Base-by-base conservation (phyloP, 345 rosid species). In the Arabidopsis suecica region DNA sequence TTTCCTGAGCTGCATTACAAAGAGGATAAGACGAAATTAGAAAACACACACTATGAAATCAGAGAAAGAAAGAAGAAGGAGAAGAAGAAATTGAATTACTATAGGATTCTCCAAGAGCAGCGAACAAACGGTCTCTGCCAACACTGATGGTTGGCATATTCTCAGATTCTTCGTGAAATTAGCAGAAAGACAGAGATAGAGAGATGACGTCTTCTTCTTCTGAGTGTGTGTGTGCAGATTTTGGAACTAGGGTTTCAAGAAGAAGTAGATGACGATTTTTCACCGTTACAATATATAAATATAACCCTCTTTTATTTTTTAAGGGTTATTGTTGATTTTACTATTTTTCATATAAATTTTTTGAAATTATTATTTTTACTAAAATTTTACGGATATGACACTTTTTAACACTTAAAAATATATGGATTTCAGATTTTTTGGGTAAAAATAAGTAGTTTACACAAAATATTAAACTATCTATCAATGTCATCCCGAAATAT, bases 101-200 rank as follows among this genome's bases (percentile, higher is more conserved):
- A 89, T 91, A 94, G 28, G 86, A 44, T 72, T 75, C 71, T 54
- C 97, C 96, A 2, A 94, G 77, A 7, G 93, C 89, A 32, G 81
- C 79, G 68, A 86, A 88, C 62, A 91, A 84, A 37, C 88, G 91
- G 74, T 91, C 97, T 68, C 98, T 86, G 37, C 87, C 96, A 20
- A 94, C 84, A 86, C 88, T 90, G 18, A 91, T 83, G 0, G 96
- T 28, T 28, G 32, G 32, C 32, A 28, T 28, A 28, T 28, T 28
- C 32, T 28, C 32, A 4, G 32, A 28, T 28, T 28, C 48, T 28
- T 28, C 48, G 32, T 40, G 11, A 40, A 13, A 16, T 34, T 9
- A 53, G 34, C 60, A 0, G 47, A 60, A 60, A 41, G 67, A 22
- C 7, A 5, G 25, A 16, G 9, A 22, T 12, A 5, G 25, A 16